Evolutionary conservation across 495 filamentous ascomycete genomes (phyloP).

Genomic region (Tuber melanosporum): DNA sequence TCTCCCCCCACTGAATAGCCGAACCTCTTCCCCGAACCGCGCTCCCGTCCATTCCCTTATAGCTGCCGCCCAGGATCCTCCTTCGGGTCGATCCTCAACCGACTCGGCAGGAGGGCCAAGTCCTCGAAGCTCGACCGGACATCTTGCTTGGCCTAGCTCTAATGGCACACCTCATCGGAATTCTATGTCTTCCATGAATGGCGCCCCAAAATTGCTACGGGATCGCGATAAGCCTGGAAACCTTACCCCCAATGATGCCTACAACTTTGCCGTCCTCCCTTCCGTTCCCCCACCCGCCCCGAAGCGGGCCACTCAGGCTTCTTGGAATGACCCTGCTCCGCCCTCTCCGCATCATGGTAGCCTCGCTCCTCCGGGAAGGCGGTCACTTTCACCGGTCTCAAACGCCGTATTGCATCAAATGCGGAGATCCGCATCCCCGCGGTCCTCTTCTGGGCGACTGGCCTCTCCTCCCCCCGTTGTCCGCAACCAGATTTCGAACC

Average conservation of each 20-base stretch:
- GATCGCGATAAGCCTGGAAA: conserved; percentile 26
- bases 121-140: conserved; percentile 8
- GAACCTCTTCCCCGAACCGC: conserved; percentile 47
- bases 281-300: conserved; percentile 13
- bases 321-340: conserved; percentile 18
- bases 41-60: conserved; percentile 36
- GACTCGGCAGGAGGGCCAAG: conserved; percentile 29
- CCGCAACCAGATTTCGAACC: conserved; percentile 19
- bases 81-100: conserved; percentile 16
- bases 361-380: conserved; percentile 7
- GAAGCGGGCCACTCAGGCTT: conserved; percentile 20
- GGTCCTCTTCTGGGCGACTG: conserved; percentile 29
- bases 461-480: conserved; percentile 22
- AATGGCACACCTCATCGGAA: conserved; percentile 27
- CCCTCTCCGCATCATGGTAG: conserved; percentile 15
- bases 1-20: conserved; percentile 47
- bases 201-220: conserved; percentile 35
- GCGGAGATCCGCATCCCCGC: conserved; percentile 32
- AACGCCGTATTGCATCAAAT: conserved; percentile 26
- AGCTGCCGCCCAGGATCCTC: conserved; percentile 22
- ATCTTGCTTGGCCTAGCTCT: conserved; percentile 22
- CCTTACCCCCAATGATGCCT: conserved; percentile 33
- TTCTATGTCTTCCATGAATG: conserved; percentile 24
- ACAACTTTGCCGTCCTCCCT: conserved; percentile 35
- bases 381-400: conserved; percentile 27